phyloP scores from a whole-genome alignment of 345 rosid species.

The Eucalyptus leucophloia region DNA sequence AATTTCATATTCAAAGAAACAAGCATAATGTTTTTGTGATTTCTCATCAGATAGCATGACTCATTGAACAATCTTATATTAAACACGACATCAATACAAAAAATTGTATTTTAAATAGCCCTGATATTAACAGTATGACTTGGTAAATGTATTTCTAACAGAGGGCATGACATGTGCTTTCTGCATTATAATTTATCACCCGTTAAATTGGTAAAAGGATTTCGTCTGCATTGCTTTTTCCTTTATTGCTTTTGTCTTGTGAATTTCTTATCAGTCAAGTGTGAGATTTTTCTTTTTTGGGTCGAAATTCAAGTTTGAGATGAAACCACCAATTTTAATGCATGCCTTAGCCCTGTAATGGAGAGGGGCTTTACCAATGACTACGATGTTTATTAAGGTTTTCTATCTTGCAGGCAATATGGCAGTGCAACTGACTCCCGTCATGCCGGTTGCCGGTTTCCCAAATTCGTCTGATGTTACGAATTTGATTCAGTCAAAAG shows the following conservation, averaged over 20 bases:
- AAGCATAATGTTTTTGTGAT: background rate
- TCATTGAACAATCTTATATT: background rate
- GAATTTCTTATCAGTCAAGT: background rate
- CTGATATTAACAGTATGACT: background rate
- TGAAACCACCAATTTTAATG: background rate
- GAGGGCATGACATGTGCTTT: background rate
- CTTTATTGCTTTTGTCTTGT: background rate
- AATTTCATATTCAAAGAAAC: background rate
- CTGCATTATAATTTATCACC: background rate
- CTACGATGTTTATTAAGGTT: background rate
- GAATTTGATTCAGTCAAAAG: slow-evolving; percentile 48
- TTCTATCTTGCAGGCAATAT: slow-evolving; percentile 32
- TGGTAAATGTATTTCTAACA: background rate
- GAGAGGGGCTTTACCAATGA: background rate
- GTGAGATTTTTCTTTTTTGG: too few species aligned
- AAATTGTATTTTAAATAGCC: background rate
- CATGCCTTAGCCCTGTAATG: background rate
- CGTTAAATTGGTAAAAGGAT: background rate
- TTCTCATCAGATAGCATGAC: background rate
- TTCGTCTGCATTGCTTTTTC: background rate
- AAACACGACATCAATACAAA: background rate
- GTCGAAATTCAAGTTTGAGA: background rate
- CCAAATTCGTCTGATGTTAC: slow-evolving; percentile 54
- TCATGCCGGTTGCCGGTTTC: slow-evolving; percentile 28
- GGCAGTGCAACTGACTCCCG: slow-evolving; percentile 50